Evolutionary conservation across 2,329 filamentous ascomycete species (phyloP), one percentile per base, ranked within the genome.

Genomic region (Calonectria fujianensis): DNA sequence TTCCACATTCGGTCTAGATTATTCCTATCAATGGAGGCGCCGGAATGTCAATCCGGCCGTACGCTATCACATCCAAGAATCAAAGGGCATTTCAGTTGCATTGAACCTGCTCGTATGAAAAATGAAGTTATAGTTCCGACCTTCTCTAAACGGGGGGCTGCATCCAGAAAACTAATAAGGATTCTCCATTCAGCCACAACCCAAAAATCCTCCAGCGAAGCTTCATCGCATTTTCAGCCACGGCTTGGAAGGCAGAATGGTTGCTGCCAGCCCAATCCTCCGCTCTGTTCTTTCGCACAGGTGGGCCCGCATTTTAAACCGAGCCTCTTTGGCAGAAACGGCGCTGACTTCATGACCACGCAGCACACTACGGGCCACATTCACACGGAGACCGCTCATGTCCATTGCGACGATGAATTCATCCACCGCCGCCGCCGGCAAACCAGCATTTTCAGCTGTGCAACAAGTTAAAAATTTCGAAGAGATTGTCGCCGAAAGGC

Each of bases 381-480:
- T n/a, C 16, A 18, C n/a, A 11, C 27, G 20, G 45, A 48, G 45
- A 24, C 9, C 3, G 6, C 45, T n/a, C 45, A 13, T 48, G n/a
- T 69, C 37, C 14, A 54, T n/a, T 16, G 35, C 27, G 3, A 45
- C 2, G 37, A 41, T 24, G 66, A 41, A 18, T n/a, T 59, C 37
- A 10, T 73, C 69, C 6, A 7, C 39, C 27, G 50, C 63, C 7
- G 67, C 37, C 2, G 37, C 74, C 4, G 13, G 18, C 20, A 69
- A 69, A 51, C 27, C 52, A 27, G 51, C 52, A 31, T 83, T 79
- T 51, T 77, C 77, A 27, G 78, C 74, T 52, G 77, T 83, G 2
- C 77, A 82, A 11, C 69, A 71, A 2, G 74, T 80, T 2, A 64
- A 35, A 27, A 73, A 80, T 45, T 83, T 82, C 16, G 63, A 80